Base-by-base conservation (phyloP, 2,329 filamentous ascomycete species). In the Aureobasidium sp. region DNA sequence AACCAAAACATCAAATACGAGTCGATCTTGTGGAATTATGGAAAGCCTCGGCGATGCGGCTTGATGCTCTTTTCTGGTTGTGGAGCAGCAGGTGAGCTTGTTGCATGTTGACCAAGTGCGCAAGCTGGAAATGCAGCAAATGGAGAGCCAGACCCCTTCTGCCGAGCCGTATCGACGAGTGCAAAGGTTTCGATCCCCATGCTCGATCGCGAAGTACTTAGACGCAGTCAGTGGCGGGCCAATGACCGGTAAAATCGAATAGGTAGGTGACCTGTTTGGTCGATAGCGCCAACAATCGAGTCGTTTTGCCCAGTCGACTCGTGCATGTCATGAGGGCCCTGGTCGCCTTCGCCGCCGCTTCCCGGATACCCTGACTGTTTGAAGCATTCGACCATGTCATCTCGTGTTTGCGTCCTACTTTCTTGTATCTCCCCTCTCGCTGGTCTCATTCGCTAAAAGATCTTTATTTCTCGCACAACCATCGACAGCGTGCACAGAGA, bases 301-400 rank as follows among this genome's bases (percentile, higher is more conserved):
- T 48, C 34, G 54, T 39, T 48, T 45, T 32, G 42, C 8, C 32
- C 32, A 39, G 14, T 29, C 21, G 27, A 48, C 37, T 59, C 57
- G 57, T 59, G 36, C 57, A 42, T 49, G 57, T 59, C 57, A 59
- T 59, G 57, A 50, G 39, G 32, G 21, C 21, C 21, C 21, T 21
- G 55, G 21, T 49, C 57, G 44, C 57, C 57, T 41, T 27, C 57
- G 30, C 44, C 36, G 57, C 27, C 13, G 57, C 57, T 32, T 59
- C 57, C 57, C 36, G 45, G 36, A 14, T 37, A 45, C 21, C 21
- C 21, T 21, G 45, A n/a, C 27, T 59, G 49, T 21, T 16, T 44
- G 30, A 47, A 37, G 13, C 41, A 34, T 34, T 42, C 32, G 32
- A 48, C 29, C 54, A 48, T 21, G 21, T 21, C 21, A 21, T 34